A percentile compares a stretch with the other conserved stretches of the same genome.
phyloP scores from a whole-genome alignment of 495 filamentous ascomycete genomes.

The Stereocaulon alpinum region DNA sequence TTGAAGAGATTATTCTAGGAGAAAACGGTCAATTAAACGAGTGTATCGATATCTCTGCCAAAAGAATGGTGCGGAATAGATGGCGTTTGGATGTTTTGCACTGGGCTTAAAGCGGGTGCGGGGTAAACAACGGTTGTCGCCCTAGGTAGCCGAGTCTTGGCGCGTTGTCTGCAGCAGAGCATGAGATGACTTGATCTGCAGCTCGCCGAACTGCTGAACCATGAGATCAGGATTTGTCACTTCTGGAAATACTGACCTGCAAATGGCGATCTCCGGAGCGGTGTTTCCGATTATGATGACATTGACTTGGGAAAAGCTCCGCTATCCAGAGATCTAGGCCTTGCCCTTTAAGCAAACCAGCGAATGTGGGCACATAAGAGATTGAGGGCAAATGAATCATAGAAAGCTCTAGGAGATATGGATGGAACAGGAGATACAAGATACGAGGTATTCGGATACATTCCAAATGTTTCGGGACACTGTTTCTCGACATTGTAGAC shows the following conservation, averaged over 20 bases:
- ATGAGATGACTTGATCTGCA: too few species aligned
- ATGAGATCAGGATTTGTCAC: neutral
- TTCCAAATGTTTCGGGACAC: neutral
- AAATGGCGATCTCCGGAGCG: too few species aligned
- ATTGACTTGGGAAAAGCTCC: neutral
- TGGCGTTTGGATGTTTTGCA: neutral
- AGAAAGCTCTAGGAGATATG: neutral
- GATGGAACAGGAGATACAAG: neutral
- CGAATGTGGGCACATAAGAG: neutral
- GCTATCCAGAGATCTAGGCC: neutral
- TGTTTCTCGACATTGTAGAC: neutral
- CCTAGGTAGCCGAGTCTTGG: slow-evolving; percentile 1
- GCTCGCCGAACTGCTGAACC: neutral
- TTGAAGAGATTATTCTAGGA: neutral
- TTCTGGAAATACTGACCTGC: neutral
- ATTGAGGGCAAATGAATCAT: neutral
- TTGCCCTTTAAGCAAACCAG: neutral
- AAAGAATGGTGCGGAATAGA: neutral
- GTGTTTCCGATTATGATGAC: neutral
- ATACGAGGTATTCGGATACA: neutral
- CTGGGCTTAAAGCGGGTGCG: neutral
- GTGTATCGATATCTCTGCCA: neutral
- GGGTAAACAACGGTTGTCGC: slow-evolving; percentile 9
- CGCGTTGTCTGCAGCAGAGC: neutral
- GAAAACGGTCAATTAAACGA: neutral